Evolutionary conservation across 1,284 basidiomycete species (phyloP).

Genomic region (Puccinia brachypodii): DNA sequence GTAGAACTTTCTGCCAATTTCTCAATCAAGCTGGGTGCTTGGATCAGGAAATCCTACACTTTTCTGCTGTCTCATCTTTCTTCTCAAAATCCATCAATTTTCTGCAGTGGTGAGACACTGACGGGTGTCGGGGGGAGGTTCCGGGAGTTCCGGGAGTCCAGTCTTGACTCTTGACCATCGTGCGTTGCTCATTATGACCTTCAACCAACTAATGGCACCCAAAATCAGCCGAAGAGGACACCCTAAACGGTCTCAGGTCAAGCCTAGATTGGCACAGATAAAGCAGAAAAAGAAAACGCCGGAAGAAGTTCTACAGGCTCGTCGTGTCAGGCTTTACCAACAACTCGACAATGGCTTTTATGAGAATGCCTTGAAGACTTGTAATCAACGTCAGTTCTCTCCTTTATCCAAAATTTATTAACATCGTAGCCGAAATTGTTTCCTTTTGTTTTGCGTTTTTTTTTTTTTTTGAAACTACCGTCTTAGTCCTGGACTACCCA

Average conservation of each 20-base stretch:
- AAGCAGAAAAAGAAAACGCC: not conserved
- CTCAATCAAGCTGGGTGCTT: too few relatives aligned
- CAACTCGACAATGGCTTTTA: slow-evolving; percentile 35
- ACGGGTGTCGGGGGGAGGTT: too few relatives aligned
- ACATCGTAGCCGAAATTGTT: not conserved
- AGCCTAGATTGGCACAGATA: not conserved
- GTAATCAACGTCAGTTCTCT: slow-evolving; percentile 24
- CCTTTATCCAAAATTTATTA: not conserved
- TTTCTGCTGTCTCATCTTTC: too few relatives aligned
- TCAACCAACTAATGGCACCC: not conserved
- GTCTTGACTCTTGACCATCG: not conserved
- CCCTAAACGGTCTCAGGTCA: not conserved
- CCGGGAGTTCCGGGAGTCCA: too few relatives aligned
- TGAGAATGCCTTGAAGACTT: slow-evolving; percentile 33
- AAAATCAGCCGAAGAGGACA: not conserved
- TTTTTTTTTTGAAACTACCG: not conserved
- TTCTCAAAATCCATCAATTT: too few relatives aligned
- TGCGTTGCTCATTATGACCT: not conserved
- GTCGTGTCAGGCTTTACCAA: slow-evolving; percentile 16
- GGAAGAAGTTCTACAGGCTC: not conserved
- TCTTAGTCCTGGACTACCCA: slow-evolving; percentile 7
- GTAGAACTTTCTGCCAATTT: too few relatives aligned
- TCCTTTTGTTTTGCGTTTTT: not conserved
- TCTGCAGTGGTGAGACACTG: too few relatives aligned
- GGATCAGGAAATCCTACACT: too few relatives aligned